Base-by-base conservation (phyloP, 805 yeast species). In the Ascoidea rubescens region DNA sequence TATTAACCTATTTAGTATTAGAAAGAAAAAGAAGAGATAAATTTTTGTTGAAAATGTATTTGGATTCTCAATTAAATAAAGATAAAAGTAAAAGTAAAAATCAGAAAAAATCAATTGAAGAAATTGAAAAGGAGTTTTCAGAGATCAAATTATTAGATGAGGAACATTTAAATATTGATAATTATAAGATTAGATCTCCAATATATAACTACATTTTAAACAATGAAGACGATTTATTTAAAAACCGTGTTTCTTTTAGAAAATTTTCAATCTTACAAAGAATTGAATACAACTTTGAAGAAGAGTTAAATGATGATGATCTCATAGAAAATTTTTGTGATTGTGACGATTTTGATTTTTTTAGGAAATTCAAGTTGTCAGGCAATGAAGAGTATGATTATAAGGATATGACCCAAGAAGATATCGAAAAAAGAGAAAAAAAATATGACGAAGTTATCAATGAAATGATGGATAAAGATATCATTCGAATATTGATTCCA, bases 311-410 rank as follows among this genome's bases (percentile, higher is more conserved):
- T 57, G 87, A 80, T 56, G 84, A 79, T 31, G 91, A 84, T 59
- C 67, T 85, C 62, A 84, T 85, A 60, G 86, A 81, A 51, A 75
- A 82, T 48, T 71, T 85, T 55, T 87, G 89, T 2, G 75, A 91
- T 66, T 69, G 71, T 53, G 90, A 82, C 14, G 77, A 69, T 17
- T 53, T 53, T 45, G 31, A 37, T 10, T 37, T 37, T 37, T 37
- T 37, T 37, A 37, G 16, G 8, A 49, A 45, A 12, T 53, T 53
- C 43, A 49, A 48, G 21, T 31, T 33, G 2, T 17, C 28, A 7
- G 32, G 45, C 43, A 48, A 42, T 2, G 51, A 50, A 2, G 31
- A 45, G 48, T 21, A 17, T 16, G 16, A 21, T 21, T 33, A 47
- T 12, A 42, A 16, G 5, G 5, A 7, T n/a, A 46, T 16, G 46